These are phyloP conservation scores for Paecilomyces formosus DNA, from an alignment of 2,329 filamentous ascomycete species.

Conservation along the genomic window DNA sequence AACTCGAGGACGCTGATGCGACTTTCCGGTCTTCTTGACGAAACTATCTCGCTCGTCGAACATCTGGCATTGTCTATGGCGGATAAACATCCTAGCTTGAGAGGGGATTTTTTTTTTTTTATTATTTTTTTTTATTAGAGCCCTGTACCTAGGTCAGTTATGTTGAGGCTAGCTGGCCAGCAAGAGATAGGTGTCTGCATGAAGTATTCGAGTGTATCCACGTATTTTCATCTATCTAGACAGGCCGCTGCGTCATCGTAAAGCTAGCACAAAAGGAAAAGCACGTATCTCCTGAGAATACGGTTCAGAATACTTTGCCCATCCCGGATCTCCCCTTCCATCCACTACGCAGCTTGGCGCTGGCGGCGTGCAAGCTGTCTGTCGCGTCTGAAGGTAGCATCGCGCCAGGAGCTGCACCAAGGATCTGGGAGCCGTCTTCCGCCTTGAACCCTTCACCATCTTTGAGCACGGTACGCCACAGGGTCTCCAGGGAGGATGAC, in stretches of 20 bases:
- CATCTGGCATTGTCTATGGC: neutral
- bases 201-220: neutral
- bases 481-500: constrained; percentile 58
- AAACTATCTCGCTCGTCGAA: neutral
- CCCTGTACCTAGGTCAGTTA: neutral
- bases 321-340: constrained; percentile 14
- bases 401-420: constrained; percentile 13
- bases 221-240: neutral
- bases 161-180: neutral
- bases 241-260: neutral
- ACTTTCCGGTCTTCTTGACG: neutral
- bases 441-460: constrained; percentile 62
- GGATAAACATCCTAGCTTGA: neutral
- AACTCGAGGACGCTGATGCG: neutral
- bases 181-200: neutral
- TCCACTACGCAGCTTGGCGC: constrained; percentile 17
- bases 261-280: neutral
- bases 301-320: constrained; percentile 7
- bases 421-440: constrained; percentile 28
- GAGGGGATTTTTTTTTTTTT: neutral
- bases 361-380: constrained; percentile 14
- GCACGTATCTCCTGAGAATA: neutral
- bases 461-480: constrained; percentile 67
- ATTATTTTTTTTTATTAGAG: neutral
- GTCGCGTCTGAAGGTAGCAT: constrained; percentile 21